Evolutionary conservation across 495 filamentous ascomycete species (phyloP), one percentile per base, ranked within the genome.

Genomic region (Tuber indicum): DNA sequence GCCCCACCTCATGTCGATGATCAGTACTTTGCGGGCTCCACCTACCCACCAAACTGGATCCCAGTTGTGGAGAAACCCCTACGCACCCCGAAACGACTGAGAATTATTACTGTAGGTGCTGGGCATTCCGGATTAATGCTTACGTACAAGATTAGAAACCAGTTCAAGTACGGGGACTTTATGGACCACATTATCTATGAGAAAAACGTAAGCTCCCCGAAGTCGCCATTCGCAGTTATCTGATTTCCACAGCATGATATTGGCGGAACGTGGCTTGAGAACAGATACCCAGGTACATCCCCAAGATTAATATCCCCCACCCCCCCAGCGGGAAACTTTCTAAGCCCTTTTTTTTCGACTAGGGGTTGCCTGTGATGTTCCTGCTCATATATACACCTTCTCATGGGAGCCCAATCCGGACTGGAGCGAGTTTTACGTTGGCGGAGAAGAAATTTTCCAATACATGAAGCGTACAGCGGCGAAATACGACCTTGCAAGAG

Each of bases 131-230:
- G 81, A 7, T 72, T 83, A 75, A 83, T 83, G 78, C 16, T 83
- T 3, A 72, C 81, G 32, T 77, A 82, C 43, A 79, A 80, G 32
- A 82, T 83, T 72, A 73, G 77, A 42, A 52, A 81, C 23, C 75
- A 81, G 47, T 39, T 75, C 5, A 72, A 77, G 44, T 73, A 76
- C 19, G 75, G 80, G 12, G n/a, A 46, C 49, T 81, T 75, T 21
- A 74, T 81, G 41, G 88, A 91, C 21, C 85, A 91, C 42, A 86
- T 88, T 46, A 87, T 93, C 62, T 96, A 93, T 83, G 93, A 96
- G 82, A 94, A 94, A 87, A 94, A 94, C 78, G 82, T 80, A 74
- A 72, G 74, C 16, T 9, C 52, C 26, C 12, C 3, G 26, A 36
- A 17, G 58, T 36, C 26, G 17, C 14, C 26, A 7, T 26, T 66